Conservation (phyloP, 352 stramenopile genomes). For the Phytophthora chlamydospora region DNA sequence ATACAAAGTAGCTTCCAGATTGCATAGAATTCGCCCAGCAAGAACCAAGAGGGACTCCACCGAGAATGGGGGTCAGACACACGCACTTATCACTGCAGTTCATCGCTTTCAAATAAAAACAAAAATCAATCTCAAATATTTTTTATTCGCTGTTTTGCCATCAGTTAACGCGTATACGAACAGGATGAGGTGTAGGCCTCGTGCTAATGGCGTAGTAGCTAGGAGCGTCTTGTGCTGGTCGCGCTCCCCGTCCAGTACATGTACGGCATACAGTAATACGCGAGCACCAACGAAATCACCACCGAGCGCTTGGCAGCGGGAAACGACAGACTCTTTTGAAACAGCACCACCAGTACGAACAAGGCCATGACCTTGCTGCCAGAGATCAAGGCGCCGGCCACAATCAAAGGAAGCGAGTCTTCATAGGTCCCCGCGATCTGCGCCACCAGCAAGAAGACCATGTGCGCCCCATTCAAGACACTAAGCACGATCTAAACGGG, state of each 20-base stretch:
- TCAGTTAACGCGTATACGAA: constrained; percentile 46
- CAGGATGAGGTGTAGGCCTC: constrained; percentile 19
- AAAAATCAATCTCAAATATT: too few relatives aligned
- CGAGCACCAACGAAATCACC: constrained; percentile 30
- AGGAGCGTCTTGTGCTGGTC: constrained; percentile 18
- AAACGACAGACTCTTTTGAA: constrained; percentile 55
- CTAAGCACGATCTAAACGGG: constrained; percentile 42
- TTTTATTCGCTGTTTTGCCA: too few relatives aligned
- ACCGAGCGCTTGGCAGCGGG: constrained; percentile 38
- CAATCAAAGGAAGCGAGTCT: constrained; percentile 4
- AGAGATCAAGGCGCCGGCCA: constrained; percentile 34
- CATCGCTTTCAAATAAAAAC: too few relatives aligned
- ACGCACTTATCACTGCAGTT: too few relatives aligned
- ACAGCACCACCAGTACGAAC: constrained; percentile 46
- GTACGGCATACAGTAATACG: constrained; percentile 34
- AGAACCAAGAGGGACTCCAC: too few relatives aligned
- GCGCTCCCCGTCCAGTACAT: constrained; percentile 22
- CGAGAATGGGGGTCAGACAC: too few relatives aligned
- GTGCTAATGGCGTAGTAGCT: constrained; percentile 20
- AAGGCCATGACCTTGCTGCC: constrained; percentile 44
- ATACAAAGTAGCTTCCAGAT: too few relatives aligned
- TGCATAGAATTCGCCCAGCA: too few relatives aligned
- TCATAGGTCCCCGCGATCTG: too few relatives aligned
- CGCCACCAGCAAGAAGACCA: constrained; percentile 28
- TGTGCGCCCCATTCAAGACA: constrained; percentile 35